phyloP scores from a whole-genome alignment of 768 basidiomycete species.

The Pleurotus sapidus region DNA sequence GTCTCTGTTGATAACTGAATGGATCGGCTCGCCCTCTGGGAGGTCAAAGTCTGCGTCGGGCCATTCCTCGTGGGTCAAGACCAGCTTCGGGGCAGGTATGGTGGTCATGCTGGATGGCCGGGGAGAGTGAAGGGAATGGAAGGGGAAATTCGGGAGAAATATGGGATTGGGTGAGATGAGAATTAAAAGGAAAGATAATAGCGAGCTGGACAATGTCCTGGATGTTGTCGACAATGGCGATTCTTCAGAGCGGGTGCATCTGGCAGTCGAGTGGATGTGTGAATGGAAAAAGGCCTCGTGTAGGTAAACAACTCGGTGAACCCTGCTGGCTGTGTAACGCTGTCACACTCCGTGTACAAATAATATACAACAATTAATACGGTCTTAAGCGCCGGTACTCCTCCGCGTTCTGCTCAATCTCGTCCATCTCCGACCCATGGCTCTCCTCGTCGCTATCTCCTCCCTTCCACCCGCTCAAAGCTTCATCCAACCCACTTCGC shows the following conservation, averaged over 20 bases:
- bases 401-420: conserved; percentile 58
- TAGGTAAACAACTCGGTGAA: conserved; percentile 16
- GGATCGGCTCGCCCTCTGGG: conserved; percentile 69
- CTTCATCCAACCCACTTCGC: conserved; percentile 59
- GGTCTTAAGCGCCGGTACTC: conserved; percentile 64
- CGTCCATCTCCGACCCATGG: conserved; percentile 30
- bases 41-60: conserved; percentile 85
- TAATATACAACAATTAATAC: conserved; percentile 38
- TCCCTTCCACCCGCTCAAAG: conserved; percentile 40
- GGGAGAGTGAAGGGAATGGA: conserved; percentile 20
- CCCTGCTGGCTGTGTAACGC: background rate
- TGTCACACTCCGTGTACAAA: conserved; percentile 18
- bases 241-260: conserved; percentile 7
- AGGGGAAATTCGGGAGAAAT: conserved; percentile 15
- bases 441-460: conserved; percentile 21
- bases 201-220: conserved; percentile 7
- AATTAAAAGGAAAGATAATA: conserved; percentile 4
- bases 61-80: conserved; percentile 72
- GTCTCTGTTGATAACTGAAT: conserved; percentile 63
- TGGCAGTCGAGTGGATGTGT: background rate
- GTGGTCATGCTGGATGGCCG: conserved; percentile 44
- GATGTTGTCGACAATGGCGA: background rate
- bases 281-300: conserved; percentile 24
- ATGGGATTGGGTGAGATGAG: conserved; percentile 1
- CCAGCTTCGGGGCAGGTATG: conserved; percentile 54